Evolutionary conservation across 371 early-diverging fungal genomes (phyloP), one percentile per base, ranked within the genome.

Genomic region (Ordospora colligata): DNA sequence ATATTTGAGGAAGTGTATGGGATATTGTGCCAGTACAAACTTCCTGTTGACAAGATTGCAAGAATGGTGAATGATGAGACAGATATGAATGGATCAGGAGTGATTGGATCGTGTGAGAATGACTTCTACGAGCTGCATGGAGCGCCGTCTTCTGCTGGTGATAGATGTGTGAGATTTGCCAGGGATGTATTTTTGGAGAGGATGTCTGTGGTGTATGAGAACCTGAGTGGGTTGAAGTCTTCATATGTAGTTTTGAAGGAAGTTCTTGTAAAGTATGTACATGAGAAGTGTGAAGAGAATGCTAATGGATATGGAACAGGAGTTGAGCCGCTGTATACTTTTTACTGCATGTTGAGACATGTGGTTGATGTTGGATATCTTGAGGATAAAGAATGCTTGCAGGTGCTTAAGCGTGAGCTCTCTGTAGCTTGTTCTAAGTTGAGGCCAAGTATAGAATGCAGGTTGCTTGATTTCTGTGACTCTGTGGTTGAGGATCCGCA

Each of bases 351-450:
- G 32, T 53, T 73, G n/a, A 64, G 43, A 4, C 46, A 66, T 52
- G 74, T 73, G n/a, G 74, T 73, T 10, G 63, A 66, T 44, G 53
- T 66, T 43, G 74, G 74, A 23, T 73, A 65, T 66, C 11, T 52
- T 10, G 53, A 50, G 42, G 25, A 27, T 11, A 25, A 40, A 11
- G 44, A 19, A 4, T 37, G 11, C 19, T n/a, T 54, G 25, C 27
- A 64, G 25, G 37, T 44, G 17, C 54, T 66, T 8, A 50, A 52
- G 21, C 40, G 8, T 42, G 53, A 52, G 25, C 51, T 73, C 14
- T 52, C 49, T n/a, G 44, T 19, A 32, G 52, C 25, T 22, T 66
- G 44, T 37, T 65, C 52, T 12, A 63, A 25, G 27, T 25, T 73
- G 19, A 73, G 17, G 17, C 74, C 74, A 19, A 27, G 19, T 47